Evolutionary conservation across 1,284 basidiomycete genomes (phyloP).

Genomic region (Boletus calvinii): DNA sequence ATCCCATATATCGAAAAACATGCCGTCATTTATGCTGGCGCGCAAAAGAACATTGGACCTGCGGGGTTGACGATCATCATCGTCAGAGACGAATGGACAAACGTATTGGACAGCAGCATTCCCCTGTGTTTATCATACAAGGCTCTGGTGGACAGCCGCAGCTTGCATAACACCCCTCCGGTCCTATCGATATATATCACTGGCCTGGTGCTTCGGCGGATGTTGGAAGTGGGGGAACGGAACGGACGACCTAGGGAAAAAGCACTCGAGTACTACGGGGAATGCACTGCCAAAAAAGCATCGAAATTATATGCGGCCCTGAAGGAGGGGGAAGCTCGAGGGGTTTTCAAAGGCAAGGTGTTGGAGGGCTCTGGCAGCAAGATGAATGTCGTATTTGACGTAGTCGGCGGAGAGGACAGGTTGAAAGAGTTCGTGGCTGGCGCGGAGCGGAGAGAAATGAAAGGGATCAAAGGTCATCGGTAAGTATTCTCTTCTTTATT

Average conservation of each 20-base stretch:
- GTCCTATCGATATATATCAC: conserved; percentile 93
- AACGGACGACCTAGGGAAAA: conserved; percentile 44
- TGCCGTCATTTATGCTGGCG: conserved; percentile 94
- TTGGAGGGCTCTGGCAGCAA: conserved; percentile 74
- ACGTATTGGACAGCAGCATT: conserved; percentile 66
- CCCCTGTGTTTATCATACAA: conserved; percentile 87
- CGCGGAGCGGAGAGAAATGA: conserved; percentile 77
- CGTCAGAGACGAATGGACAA: conserved; percentile 86
- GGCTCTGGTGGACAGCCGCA: conserved; percentile 70
- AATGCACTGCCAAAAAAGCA: conserved; percentile 71
- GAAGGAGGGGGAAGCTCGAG: conserved; percentile 67
- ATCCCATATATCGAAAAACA: conserved; percentile 87
- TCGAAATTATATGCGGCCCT: conserved; percentile 73
- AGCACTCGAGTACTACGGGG: conserved; percentile 70
- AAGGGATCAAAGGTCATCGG: conserved; percentile 90
- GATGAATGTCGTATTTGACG: conserved; percentile 92
- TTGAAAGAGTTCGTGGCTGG: conserved; percentile 76
- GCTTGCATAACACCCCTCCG: conserved; percentile 94
- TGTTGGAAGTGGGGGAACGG: conserved; percentile 40
- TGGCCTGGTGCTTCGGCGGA: conserved; percentile 81
- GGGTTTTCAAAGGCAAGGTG: conserved; percentile 69
- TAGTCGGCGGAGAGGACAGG: conserved; percentile 64
- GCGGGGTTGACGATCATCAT: conserved; percentile 93
- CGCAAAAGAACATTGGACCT: conserved; percentile 99
- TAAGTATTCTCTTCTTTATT: conserved; percentile 40